Conservation (phyloP, 2,329 filamentous ascomycete genomes). For the Penicillium verrucosum region DNA sequence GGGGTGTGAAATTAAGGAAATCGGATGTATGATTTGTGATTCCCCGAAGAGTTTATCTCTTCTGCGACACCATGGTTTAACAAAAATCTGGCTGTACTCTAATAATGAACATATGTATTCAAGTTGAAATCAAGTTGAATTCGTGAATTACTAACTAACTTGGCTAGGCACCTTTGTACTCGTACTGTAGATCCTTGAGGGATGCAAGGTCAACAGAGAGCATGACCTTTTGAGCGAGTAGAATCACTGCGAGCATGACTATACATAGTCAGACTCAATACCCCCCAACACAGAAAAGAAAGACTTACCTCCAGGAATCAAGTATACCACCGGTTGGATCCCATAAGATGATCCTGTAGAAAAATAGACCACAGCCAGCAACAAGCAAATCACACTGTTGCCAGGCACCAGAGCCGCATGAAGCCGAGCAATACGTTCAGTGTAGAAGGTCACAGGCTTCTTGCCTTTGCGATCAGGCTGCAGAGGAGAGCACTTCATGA, state of each 20-base stretch:
- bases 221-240: conserved; percentile 36
- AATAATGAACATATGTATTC: conserved; percentile 1
- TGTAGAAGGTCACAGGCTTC: conserved; percentile 20
- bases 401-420: conserved; percentile 24
- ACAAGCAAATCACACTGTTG: conserved; percentile 30
- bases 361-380: conserved; percentile 31
- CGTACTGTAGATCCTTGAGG: conserved; percentile 41
- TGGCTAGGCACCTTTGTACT: conserved; percentile 41
- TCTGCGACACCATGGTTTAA: conserved; percentile 2
- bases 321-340: conserved; percentile 29
- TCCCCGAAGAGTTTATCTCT: conserved; percentile 6
- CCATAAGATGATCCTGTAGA: conserved; percentile 17
- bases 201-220: conserved; percentile 38
- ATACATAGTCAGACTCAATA: conserved; percentile 22
- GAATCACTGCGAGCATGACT: conserved; percentile 35
- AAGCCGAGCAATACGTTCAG: conserved; percentile 20
- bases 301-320: conserved; percentile 40
- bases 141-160: background rate
- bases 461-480: conserved; percentile 32
- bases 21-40: conserved; percentile 5
- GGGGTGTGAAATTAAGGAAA: no score
- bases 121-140: background rate
- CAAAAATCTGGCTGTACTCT: conserved; percentile 3
- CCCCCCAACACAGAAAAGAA: background rate
- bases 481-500: conserved; percentile 33